phyloP scores from a whole-genome alignment of 225 moss, liverwort and hornwort genomes.

The Antitrichia curtipendula region DNA sequence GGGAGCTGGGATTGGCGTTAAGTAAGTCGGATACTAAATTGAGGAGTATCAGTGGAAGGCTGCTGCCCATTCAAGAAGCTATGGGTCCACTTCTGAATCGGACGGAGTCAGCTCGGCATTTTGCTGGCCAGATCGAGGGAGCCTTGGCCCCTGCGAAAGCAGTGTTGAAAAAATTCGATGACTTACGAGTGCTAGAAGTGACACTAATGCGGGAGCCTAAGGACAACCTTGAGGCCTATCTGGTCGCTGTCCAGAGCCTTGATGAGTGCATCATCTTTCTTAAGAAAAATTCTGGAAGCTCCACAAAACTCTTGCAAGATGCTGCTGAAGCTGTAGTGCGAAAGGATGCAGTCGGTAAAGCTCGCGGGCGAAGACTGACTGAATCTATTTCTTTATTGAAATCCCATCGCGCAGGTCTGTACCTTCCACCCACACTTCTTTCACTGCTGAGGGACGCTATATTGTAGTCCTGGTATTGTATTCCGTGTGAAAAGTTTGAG shows the following conservation, averaged over 20 bases:
- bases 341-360: slow-evolving; percentile 36
- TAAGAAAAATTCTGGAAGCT: slow-evolving; percentile 27
- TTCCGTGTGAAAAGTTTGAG: background rate
- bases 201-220: slow-evolving; percentile 58
- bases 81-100: slow-evolving; percentile 57
- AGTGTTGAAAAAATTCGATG: slow-evolving; percentile 58
- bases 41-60: slow-evolving; percentile 14
- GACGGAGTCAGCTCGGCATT: slow-evolving; percentile 21
- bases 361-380: slow-evolving; percentile 36
- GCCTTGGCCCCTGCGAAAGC: slow-evolving; percentile 48
- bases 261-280: slow-evolving; percentile 42
- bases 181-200: slow-evolving; percentile 43
- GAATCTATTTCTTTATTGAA: slow-evolving; percentile 29
- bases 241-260: slow-evolving; percentile 45
- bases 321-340: slow-evolving; percentile 48
- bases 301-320: slow-evolving; percentile 43
- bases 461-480: background rate
- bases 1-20: slow-evolving; percentile 28
- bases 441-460: background rate
- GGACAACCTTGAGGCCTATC: slow-evolving; percentile 43
- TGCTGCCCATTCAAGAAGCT: slow-evolving; percentile 56
- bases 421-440: background rate
- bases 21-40: slow-evolving; percentile 20
- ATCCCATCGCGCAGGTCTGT: slow-evolving; percentile 24
- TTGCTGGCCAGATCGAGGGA: slow-evolving; percentile 47